A percentile compares a stretch with the other conserved stretches of the same genome.
phyloP scores from a whole-genome alignment of 2,329 filamentous ascomycete species.

The Fusarium sp. region DNA sequence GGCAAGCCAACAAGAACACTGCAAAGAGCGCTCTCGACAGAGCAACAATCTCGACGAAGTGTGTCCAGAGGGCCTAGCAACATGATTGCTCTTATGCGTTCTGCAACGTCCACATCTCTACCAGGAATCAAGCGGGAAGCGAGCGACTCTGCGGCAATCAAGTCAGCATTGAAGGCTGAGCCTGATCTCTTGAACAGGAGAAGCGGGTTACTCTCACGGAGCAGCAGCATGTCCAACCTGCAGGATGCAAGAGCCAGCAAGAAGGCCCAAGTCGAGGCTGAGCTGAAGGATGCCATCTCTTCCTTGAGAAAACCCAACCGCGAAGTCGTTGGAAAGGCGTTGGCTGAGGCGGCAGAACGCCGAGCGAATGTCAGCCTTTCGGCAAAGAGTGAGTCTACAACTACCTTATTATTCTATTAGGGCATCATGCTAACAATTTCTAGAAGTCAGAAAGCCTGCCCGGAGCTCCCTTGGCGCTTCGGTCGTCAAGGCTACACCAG shows the following conservation, averaged over 20 bases:
- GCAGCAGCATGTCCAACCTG: conserved; percentile 61
- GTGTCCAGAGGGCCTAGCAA: conserved; percentile 68
- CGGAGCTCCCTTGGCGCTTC: conserved; percentile 53
- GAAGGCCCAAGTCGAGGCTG: conserved; percentile 75
- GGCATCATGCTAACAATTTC: conserved; percentile 45
- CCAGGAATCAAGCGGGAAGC: conserved; percentile 75
- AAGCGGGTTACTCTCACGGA: conserved; percentile 51
- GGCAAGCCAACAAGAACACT: conserved; percentile 64
- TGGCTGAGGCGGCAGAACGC: conserved; percentile 75
- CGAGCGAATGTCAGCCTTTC: conserved; percentile 62
- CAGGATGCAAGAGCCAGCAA: conserved; percentile 71
- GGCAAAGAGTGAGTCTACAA: conserved; percentile 58
- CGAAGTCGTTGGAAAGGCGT: conserved; percentile 73
- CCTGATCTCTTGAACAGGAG: conserved; percentile 55
- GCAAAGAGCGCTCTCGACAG: conserved; percentile 71
- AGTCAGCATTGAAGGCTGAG: conserved; percentile 61
- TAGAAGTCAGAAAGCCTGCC: conserved; percentile 66
- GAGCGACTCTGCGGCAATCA: conserved; percentile 68
- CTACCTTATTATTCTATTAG: not conserved
- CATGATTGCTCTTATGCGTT: conserved; percentile 74
- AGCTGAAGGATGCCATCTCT: conserved; percentile 79
- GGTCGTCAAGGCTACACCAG: conserved; percentile 69
- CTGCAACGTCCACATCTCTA: conserved; percentile 72
- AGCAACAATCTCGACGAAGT: conserved; percentile 65
- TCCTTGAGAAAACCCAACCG: conserved; percentile 82